These are phyloP conservation scores for Raddia distichophylla DNA, from an alignment of 176 grass and related monocot genomes.

Conservation along the genomic window DNA sequence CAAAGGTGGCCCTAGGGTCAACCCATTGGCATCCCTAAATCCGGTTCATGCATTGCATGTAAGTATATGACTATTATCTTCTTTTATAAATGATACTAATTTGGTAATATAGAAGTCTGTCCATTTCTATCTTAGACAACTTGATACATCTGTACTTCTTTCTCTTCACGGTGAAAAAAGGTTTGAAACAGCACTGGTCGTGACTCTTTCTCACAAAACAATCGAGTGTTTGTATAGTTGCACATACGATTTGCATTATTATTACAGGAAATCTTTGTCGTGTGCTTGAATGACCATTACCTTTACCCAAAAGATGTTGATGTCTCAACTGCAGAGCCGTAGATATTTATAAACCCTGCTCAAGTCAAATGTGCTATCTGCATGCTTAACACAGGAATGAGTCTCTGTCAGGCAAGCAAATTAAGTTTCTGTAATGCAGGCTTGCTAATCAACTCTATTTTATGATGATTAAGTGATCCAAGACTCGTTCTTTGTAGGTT, in stretches of 20 bases:
- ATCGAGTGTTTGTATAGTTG: background rate
- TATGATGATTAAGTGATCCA: background rate
- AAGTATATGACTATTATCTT: conserved; percentile 21
- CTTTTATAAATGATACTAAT: background rate
- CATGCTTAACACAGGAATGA: background rate
- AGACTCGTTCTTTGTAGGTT: background rate
- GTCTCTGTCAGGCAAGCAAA: background rate
- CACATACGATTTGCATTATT: background rate
- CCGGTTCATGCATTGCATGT: background rate
- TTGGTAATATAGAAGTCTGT: background rate
- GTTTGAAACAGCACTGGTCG: background rate
- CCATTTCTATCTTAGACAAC: background rate
- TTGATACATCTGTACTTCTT: background rate
- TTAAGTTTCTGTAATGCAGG: background rate
- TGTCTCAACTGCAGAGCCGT: background rate
- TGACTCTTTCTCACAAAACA: background rate
- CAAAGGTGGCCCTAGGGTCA: too few relatives aligned
- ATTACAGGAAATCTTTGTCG: background rate
- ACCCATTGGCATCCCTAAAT: too few relatives aligned
- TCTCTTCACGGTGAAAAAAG: conserved; percentile 3
- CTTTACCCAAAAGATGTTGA: conserved; percentile 2
- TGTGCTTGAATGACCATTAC: background rate
- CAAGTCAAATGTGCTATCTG: conserved; percentile 8
- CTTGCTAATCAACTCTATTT: background rate
- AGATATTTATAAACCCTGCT: background rate